Percentiles rank a stretch among this genome's conserved stretches.
Evolutionary conservation across 495 filamentous ascomycete species (phyloP).

Genomic region (Aspergillus wentii): DNA sequence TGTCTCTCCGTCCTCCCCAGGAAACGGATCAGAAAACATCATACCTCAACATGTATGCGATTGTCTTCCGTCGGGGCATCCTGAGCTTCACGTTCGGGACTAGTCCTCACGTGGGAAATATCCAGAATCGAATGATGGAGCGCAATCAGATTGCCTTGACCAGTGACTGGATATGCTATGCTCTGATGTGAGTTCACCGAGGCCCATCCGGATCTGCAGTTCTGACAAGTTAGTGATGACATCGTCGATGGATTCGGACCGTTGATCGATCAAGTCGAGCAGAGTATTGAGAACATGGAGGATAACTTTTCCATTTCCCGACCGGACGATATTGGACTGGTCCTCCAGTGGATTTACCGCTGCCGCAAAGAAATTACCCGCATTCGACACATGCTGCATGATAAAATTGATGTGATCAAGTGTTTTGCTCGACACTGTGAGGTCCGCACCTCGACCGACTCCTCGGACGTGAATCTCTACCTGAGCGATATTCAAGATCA

Average conservation of each 20-base stretch:
- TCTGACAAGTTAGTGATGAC: constrained; percentile 56
- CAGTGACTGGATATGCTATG: constrained; percentile 96
- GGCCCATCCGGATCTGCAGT: no score
- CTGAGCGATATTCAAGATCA: constrained; percentile 95
- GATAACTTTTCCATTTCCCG: constrained; percentile 81
- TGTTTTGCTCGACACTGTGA: constrained; percentile 94
- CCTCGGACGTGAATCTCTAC: constrained; percentile 84
- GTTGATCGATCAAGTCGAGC: constrained; percentile 69
- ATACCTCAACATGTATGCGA: constrained; percentile 81
- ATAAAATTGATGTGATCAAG: constrained; percentile 89
- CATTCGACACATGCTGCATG: constrained; percentile 78
- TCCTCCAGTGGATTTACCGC: constrained; percentile 77
- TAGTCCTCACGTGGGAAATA: constrained; percentile 71
- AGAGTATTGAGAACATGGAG: constrained; percentile 79
- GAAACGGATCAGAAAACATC: constrained; percentile 62
- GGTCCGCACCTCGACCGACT: constrained; percentile 67
- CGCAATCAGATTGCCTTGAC: constrained; percentile 79
- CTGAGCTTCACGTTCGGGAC: constrained; percentile 80
- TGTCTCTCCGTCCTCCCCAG: constrained; percentile 74
- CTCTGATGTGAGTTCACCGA: constrained; percentile 71
- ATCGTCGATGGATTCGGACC: constrained; percentile 91
- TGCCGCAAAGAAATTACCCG: constrained; percentile 84
- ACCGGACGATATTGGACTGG: constrained; percentile 70
- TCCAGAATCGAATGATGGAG: constrained; percentile 77
- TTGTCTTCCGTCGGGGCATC: constrained; percentile 86